Evolutionary conservation across 2,329 filamentous ascomycete genomes (phyloP).

Genomic region (Ophiobolus disseminans): DNA sequence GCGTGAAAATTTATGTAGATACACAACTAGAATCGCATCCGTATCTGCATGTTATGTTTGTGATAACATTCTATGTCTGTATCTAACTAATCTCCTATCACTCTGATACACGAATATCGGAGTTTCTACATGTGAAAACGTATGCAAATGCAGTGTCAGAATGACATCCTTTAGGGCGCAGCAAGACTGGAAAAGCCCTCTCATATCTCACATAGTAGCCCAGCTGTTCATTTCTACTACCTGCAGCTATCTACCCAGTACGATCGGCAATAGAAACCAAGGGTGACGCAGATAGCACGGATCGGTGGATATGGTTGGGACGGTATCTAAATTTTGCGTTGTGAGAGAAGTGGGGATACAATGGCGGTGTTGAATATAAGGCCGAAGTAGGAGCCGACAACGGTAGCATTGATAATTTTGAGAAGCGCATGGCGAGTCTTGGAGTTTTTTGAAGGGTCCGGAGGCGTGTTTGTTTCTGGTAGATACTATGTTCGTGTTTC

Average conservation of each 20-base stretch:
- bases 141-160: no score
- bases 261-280: no score
- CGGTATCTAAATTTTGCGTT: neutral
- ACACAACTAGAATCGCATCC: no score
- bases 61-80: no score
- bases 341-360: neutral
- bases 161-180: no score
- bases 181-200: no score
- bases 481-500: conserved; percentile 24
- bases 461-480: conserved; percentile 25
- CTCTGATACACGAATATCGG: neutral
- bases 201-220: no score
- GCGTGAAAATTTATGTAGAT: no score
- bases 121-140: neutral
- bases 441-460: conserved; percentile 19
- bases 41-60: no score
- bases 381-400: neutral
- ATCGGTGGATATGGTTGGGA: neutral
- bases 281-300: neutral
- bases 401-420: conserved; percentile 8
- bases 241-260: no score
- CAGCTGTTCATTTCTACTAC: no score
- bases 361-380: neutral
- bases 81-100: no score
- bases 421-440: conserved; percentile 22